Evolutionary conservation across 139 green algal species (phyloP), one percentile per base, ranked within the genome.

Genomic region (Asterochloris erici): DNA sequence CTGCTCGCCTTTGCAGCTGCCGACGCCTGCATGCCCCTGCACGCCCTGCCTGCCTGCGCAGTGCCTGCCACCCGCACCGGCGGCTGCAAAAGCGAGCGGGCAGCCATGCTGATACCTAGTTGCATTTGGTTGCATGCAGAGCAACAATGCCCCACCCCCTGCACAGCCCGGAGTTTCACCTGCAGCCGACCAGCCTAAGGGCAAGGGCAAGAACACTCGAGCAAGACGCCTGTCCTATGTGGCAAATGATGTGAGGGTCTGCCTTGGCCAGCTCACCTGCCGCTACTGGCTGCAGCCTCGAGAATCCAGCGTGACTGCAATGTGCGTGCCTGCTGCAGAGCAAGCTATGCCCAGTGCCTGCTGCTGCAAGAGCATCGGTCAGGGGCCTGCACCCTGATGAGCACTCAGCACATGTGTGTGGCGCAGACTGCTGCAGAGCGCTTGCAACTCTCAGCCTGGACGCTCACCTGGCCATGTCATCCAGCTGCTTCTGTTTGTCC

Each of bases 181-280:
- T 63, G 28, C 38, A 54, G 38, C 38, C 38, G 38, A 54, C 38
- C 38, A 54, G 38, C 38, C 38, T 54, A 54, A 54, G 38, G 38
- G 38, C 38, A 54, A 81, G 29, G 73, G 54, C 84, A 69, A 79
- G 24, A 88, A 69, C 66, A 87, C 84, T 1, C 81, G 87, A 12
- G 87, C 83, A 11, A 82, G 88, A 23, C 71, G 85, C 61, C 82
- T 91, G 15, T 87, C 81, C 0, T 91, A 90, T 75, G 78, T 91
- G 69, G 88, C 88, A 15, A 93, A 92, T 47, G 88, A 93, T 63
- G 90, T 93, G 77, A 89, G 90, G 16, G 47, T 27, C 38, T 54
- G 38, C 38, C 38, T 54, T 54, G 38, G 12, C 21, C 27, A 28
- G 14, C 28, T 78, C 28, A 24, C 79, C 11, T 27, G 26, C 38